phyloP scores from a whole-genome alignment of 371 early-diverging fungal species.

The Mucor lusitanicus region DNA sequence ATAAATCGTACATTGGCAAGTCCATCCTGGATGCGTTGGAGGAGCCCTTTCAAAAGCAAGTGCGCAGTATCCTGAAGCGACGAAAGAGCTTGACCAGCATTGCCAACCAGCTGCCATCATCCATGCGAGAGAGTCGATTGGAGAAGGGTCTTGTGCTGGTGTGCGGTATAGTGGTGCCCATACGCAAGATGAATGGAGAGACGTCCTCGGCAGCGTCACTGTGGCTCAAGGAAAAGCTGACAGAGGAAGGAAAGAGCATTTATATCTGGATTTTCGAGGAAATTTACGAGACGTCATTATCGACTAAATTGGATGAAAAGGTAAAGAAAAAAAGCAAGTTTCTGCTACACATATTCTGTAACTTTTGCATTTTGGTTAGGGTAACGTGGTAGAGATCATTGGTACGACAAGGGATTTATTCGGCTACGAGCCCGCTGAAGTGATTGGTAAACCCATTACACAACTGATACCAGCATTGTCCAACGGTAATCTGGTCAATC shows the following conservation, averaged over 20 bases:
- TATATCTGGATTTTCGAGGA: conserved; percentile 68
- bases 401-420: conserved; percentile 59
- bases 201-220: conserved; percentile 55
- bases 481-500: conserved; percentile 39
- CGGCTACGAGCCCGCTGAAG: conserved; percentile 54
- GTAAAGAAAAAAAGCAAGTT: no score
- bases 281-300: conserved; percentile 53
- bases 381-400: conserved; percentile 44
- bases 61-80: conserved; percentile 4
- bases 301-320: conserved; percentile 1
- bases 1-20: conserved; percentile 33
- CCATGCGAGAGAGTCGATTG: not conserved
- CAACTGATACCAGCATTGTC: conserved; percentile 51
- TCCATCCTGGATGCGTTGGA: conserved; percentile 19
- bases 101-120: not conserved
- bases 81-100: not conserved
- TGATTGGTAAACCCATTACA: conserved; percentile 55
- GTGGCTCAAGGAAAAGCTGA: conserved; percentile 58
- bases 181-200: conserved; percentile 53
- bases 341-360: not conserved
- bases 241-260: conserved; percentile 35
- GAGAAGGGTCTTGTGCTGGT: conserved; percentile 40
- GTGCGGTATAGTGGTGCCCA: conserved; percentile 60
- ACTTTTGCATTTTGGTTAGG: conserved; percentile 21
- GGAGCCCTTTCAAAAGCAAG: conserved; percentile 12